These are phyloP conservation scores for Phalaenopsis aphrodite DNA, from an alignment of 106 monocot species.

Conservation along the genomic window DNA sequence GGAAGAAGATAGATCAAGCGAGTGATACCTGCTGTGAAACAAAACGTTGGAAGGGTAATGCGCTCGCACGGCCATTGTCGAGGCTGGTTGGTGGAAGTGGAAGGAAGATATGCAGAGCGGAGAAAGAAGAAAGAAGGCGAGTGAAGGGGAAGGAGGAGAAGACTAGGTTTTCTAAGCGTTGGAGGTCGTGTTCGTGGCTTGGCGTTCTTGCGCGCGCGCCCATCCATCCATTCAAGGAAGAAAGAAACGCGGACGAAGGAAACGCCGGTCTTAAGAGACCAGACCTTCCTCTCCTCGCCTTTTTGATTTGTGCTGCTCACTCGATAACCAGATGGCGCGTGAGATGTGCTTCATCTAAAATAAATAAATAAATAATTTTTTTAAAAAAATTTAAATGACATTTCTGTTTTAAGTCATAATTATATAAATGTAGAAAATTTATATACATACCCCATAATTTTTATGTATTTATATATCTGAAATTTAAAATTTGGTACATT, in stretches of 20 bases:
- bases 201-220: conserved; percentile 1
- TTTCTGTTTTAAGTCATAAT: too few relatives aligned
- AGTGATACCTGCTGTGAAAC: conserved; percentile 23
- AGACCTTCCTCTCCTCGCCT: background rate
- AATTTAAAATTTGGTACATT: too few relatives aligned
- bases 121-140: background rate
- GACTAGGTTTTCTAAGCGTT: too few relatives aligned
- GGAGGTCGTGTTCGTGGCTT: background rate
- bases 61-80: conserved; percentile 49
- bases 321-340: too few relatives aligned
- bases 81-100: background rate
- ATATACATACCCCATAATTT: too few relatives aligned
- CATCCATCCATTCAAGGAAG: background rate
- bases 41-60: conserved; percentile 39
- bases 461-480: too few relatives aligned
- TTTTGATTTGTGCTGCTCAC: background rate
- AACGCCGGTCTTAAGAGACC: background rate
- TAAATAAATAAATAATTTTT: too few relatives aligned
- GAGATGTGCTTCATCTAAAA: too few relatives aligned
- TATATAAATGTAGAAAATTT: too few relatives aligned
- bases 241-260: background rate
- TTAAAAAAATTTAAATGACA: too few relatives aligned
- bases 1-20: background rate
- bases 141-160: background rate
- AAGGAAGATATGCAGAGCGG: background rate